Evolutionary conservation across 345 rosid species (phyloP).

Genomic region (Gossypium longicalyx): DNA sequence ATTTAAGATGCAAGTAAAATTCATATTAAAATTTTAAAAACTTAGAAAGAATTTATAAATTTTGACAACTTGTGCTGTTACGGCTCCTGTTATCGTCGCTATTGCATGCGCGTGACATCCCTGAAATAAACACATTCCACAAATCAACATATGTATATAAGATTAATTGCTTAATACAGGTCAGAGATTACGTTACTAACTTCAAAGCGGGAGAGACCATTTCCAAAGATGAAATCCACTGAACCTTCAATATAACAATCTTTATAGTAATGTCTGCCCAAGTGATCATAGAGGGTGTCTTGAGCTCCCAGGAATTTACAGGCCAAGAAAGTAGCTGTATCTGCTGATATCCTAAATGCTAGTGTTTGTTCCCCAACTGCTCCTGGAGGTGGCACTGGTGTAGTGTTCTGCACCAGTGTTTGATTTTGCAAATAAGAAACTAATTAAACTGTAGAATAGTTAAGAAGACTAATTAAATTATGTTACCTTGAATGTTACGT

Average conservation of each 20-base stretch:
- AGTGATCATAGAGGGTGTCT: constrained; percentile 84
- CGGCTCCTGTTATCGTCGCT: constrained; percentile 60
- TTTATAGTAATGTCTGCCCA: constrained; percentile 92
- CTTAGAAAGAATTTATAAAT: too few species aligned
- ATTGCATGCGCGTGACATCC: constrained; percentile 87
- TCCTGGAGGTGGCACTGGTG: constrained; percentile 86
- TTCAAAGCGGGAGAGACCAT: constrained; percentile 87
- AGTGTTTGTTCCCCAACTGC: constrained; percentile 89
- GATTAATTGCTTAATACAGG: too few species aligned
- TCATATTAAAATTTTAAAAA: too few species aligned
- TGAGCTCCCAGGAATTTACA: constrained; percentile 87
- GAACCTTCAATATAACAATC: constrained; percentile 95
- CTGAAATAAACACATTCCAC: constrained; percentile 35
- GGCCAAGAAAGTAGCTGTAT: constrained; percentile 68
- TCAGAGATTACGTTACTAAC: too few species aligned
- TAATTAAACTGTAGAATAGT: too few species aligned
- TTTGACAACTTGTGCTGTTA: constrained; percentile 57
- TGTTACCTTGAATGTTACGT: constrained; percentile 81
- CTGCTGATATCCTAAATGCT: constrained; percentile 85
- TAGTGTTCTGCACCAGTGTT: constrained; percentile 50
- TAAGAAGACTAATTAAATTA: not conserved
- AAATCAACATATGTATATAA: not conserved
- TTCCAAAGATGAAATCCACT: constrained; percentile 91
- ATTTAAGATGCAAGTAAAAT: too few species aligned
- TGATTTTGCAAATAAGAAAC: not conserved